A percentile compares a stretch with the other conserved stretches of the same genome.
phyloP scores from a whole-genome alignment of 768 basidiomycete genomes.

The Mrakia frigida region DNA sequence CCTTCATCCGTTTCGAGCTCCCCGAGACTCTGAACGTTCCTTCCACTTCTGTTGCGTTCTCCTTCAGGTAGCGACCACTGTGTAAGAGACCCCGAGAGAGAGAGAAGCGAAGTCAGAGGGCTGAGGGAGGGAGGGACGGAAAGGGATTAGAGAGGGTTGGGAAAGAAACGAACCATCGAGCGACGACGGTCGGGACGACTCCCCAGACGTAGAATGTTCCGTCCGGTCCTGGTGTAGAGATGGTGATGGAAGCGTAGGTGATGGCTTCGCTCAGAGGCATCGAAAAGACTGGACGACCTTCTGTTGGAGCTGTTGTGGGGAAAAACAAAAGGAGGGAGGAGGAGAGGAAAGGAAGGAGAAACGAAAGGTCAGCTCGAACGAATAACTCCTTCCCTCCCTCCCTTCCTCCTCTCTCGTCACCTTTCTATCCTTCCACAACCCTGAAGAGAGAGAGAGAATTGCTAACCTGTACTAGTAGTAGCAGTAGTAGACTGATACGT shows the following conservation, averaged over 20 bases:
- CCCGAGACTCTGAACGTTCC: slow-evolving; percentile 95
- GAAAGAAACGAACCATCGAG: slow-evolving; percentile 71
- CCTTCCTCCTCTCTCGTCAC: neutral
- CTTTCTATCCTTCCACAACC: neutral
- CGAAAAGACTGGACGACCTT: slow-evolving; percentile 24
- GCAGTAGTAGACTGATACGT: neutral
- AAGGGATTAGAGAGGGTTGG: slow-evolving; percentile 11
- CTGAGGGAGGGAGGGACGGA: neutral
- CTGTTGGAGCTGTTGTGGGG: neutral
- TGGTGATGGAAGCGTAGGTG: slow-evolving; percentile 33
- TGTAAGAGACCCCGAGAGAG: neutral
- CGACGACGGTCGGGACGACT: slow-evolving; percentile 86
- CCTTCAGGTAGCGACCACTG: slow-evolving; percentile 90
- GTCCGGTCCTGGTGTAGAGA: slow-evolving; percentile 41
- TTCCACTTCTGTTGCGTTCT: slow-evolving; percentile 86
- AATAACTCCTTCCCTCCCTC: neutral
- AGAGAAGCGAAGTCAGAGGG: neutral
- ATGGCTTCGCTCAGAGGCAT: slow-evolving; percentile 31
- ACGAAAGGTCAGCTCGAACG: neutral
- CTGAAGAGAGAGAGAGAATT: neutral
- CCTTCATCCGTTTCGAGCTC: slow-evolving; percentile 91
- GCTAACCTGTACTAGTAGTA: neutral
- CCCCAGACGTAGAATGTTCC: slow-evolving; percentile 83
- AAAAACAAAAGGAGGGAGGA: neutral
- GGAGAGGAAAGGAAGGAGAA: neutral